These are phyloP conservation scores for Lumnitzera racemosa DNA, from an alignment of 345 rosid genomes.

Conservation along the genomic window DNA sequence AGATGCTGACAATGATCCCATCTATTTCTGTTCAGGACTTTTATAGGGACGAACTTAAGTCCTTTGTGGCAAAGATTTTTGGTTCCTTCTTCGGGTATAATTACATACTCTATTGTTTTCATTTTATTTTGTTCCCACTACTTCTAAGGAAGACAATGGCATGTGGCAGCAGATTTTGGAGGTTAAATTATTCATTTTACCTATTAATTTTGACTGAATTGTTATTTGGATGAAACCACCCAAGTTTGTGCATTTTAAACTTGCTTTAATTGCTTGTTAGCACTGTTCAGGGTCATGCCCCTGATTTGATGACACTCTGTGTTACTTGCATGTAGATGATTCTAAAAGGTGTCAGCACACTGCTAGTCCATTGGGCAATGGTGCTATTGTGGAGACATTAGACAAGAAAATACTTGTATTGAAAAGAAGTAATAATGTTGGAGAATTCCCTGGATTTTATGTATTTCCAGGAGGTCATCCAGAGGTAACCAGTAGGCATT, in stretches of 20 bases:
- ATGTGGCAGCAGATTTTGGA: neutral
- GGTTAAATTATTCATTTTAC: too few species aligned
- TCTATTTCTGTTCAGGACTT: slow-evolving; percentile 51
- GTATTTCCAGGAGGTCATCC: slow-evolving; percentile 97
- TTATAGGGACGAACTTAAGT: slow-evolving; percentile 80
- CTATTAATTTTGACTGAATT: too few species aligned
- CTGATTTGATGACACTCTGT: slow-evolving; percentile 1
- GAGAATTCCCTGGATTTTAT: slow-evolving; percentile 86
- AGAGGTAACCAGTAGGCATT: slow-evolving; percentile 40
- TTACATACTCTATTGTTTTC: neutral
- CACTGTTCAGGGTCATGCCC: too few species aligned
- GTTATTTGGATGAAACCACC: too few species aligned
- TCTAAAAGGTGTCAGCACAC: slow-evolving; percentile 54
- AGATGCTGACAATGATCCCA: neutral
- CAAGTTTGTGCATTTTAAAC: too few species aligned
- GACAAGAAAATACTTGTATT: slow-evolving; percentile 64
- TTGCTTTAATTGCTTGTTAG: too few species aligned
- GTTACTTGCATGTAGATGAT: slow-evolving; percentile 43
- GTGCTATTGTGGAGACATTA: slow-evolving; percentile 63
- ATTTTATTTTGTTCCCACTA: neutral
- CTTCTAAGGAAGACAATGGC: neutral
- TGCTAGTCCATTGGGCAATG: slow-evolving; percentile 82
- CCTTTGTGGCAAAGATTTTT: slow-evolving; percentile 78
- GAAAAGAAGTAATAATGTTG: slow-evolving; percentile 79
- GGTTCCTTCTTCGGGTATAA: slow-evolving; percentile 64